These are phyloP conservation scores for Murraya koenigii DNA, from an alignment of 345 rosid species.

Conservation along the genomic window DNA sequence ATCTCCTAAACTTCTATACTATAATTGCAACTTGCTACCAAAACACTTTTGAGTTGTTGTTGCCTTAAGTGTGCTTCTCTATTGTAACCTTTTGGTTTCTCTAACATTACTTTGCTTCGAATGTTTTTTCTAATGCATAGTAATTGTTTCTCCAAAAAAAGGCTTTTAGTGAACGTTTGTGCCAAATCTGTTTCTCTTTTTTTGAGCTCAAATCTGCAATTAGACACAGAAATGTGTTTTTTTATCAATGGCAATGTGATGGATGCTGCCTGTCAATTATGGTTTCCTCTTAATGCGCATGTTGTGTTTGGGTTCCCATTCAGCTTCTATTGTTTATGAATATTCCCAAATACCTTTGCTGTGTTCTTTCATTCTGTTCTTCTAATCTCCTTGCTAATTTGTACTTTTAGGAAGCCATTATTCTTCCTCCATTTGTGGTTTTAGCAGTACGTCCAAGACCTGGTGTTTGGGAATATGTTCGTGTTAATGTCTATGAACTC, in stretches of 20 bases:
- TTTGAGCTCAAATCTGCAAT: not conserved
- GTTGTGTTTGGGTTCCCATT: not conserved
- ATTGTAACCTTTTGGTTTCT: not conserved
- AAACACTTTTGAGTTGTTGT: too few species aligned
- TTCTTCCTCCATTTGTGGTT: constrained; percentile 35
- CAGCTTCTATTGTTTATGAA: not conserved
- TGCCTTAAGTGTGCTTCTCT: not conserved
- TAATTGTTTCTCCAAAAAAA: not conserved
- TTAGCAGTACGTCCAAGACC: constrained; percentile 35
- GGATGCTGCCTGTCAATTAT: not conserved
- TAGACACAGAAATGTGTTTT: not conserved
- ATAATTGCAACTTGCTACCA: too few species aligned
- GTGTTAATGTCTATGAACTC: constrained; percentile 28
- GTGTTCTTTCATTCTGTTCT: not conserved
- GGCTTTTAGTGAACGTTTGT: not conserved
- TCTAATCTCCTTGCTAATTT: not conserved
- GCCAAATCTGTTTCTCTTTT: not conserved
- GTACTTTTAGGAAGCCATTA: constrained; percentile 26
- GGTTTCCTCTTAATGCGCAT: too few species aligned
- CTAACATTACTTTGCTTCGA: not conserved
- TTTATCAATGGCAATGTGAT: not conserved
- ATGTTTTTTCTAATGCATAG: not conserved
- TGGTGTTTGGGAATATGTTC: constrained; percentile 40
- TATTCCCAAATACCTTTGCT: not conserved
- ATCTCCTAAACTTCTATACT: too few species aligned